phyloP scores from a whole-genome alignment of 306 rosid species.

The Adenanthera pavonina region DNA sequence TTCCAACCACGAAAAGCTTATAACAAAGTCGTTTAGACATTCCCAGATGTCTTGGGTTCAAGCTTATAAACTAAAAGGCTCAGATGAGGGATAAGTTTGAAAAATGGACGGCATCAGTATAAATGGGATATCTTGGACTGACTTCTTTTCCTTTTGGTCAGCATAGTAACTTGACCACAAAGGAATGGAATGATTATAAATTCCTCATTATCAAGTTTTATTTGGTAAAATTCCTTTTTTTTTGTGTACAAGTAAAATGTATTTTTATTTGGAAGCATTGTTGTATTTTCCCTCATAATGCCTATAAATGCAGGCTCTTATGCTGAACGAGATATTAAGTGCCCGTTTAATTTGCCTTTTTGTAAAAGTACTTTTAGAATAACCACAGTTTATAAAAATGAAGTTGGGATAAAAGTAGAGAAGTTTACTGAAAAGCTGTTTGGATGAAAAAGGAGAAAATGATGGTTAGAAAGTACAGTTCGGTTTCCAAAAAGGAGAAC shows the following conservation, averaged over 20 bases:
- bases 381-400: too few species aligned
- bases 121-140: slow-evolving; percentile 34
- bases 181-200: background rate
- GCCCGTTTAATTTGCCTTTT: too few species aligned
- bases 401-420: too few species aligned
- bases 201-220: slow-evolving; percentile 32
- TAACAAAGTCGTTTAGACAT: background rate
- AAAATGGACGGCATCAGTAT: slow-evolving; percentile 65
- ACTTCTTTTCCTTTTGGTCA: slow-evolving; percentile 10
- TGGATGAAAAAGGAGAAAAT: too few species aligned
- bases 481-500: too few species aligned
- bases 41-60: slow-evolving; percentile 57
- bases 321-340: background rate
- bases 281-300: background rate
- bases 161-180: background rate
- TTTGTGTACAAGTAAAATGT: too few species aligned
- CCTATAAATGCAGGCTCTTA: background rate
- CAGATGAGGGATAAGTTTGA: slow-evolving; percentile 57
- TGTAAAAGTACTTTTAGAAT: too few species aligned
- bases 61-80: slow-evolving; percentile 70
- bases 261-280: background rate
- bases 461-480: too few species aligned
- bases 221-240: background rate
- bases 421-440: too few species aligned
- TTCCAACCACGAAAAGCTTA: background rate